A percentile compares a stretch with the other conserved stretches of the same genome.
Conservation (phyloP, 2,329 filamentous ascomycete species). For the Fusarium beomiforme region DNA sequence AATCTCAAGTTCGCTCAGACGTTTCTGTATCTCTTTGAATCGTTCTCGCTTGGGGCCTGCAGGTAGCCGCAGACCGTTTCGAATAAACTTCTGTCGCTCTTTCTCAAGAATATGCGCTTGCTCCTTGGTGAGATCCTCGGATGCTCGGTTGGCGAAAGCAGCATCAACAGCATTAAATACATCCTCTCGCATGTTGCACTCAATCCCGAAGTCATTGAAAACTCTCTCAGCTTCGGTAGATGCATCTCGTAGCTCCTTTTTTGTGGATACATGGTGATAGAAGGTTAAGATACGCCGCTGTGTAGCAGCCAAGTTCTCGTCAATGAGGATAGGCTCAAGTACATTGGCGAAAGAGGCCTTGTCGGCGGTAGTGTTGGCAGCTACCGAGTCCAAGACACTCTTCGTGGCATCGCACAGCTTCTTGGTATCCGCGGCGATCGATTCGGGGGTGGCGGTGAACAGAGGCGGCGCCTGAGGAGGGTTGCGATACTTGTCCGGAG, state of each 20-base stretch:
- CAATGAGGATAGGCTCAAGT: constrained; percentile 73
- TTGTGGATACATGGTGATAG: constrained; percentile 80
- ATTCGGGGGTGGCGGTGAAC: constrained; percentile 78
- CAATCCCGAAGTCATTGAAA: constrained; percentile 80
- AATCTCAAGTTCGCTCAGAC: constrained; percentile 78
- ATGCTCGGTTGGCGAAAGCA: constrained; percentile 62
- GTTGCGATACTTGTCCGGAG: constrained; percentile 72
- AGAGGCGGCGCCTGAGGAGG: constrained; percentile 82
- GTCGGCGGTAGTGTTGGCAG: constrained; percentile 65
- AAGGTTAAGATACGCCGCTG: constrained; percentile 76
- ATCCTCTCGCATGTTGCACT: constrained; percentile 84
- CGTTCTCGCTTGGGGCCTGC: constrained; percentile 76
- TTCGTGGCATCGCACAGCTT: constrained; percentile 71
- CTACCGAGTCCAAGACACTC: constrained; percentile 72
- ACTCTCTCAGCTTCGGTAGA: constrained; percentile 80
- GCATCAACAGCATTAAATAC: constrained; percentile 75
- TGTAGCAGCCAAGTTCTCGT: constrained; percentile 73
- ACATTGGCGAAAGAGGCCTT: constrained; percentile 66
- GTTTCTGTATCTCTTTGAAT: constrained; percentile 89
- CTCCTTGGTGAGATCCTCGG: constrained; percentile 71
- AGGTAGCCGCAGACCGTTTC: constrained; percentile 78
- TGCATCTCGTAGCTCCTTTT: constrained; percentile 75
- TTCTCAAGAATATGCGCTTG: constrained; percentile 78
- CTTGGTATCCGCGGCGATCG: constrained; percentile 74
- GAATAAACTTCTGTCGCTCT: constrained; percentile 79